Conservation (phyloP, 768 basidiomycete species). For the Phlebiopsis flavidoalba region DNA sequence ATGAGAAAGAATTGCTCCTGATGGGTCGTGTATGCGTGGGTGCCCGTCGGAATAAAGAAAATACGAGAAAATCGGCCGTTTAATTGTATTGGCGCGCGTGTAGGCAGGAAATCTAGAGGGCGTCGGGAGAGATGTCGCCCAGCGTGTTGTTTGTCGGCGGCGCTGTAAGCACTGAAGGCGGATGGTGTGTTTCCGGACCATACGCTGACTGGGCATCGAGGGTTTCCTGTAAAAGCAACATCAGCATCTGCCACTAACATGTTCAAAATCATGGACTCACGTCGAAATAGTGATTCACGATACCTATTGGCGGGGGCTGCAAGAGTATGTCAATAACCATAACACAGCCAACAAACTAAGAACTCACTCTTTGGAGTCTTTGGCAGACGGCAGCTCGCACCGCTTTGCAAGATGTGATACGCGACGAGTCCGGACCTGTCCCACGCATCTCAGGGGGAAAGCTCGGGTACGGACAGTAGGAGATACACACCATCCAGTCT, state of each 20-base stretch:
- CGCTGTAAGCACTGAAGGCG: constrained; percentile 54
- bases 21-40: background rate
- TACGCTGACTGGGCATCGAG: constrained; percentile 69
- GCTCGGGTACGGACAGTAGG: background rate
- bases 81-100: background rate
- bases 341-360: background rate
- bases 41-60: background rate
- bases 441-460: background rate
- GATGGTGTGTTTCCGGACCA: constrained; percentile 66
- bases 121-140: constrained; percentile 69
- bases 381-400: constrained; percentile 82
- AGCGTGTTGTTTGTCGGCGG: constrained; percentile 51
- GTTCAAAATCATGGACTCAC: constrained; percentile 37
- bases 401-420: constrained; percentile 88
- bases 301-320: constrained; percentile 84
- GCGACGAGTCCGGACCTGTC: constrained; percentile 83
- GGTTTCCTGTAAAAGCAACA: constrained; percentile 48
- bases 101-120: constrained; percentile 20
- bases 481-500: constrained; percentile 82
- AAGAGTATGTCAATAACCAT: constrained; percentile 6
- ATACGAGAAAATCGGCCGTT: background rate
- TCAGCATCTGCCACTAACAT: constrained; percentile 1
- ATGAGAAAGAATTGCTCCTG: background rate
- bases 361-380: constrained; percentile 88
- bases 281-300: constrained; percentile 92